Conservation (phyloP, 495 filamentous ascomycete genomes). For the Tuber umbilicatum region DNA sequence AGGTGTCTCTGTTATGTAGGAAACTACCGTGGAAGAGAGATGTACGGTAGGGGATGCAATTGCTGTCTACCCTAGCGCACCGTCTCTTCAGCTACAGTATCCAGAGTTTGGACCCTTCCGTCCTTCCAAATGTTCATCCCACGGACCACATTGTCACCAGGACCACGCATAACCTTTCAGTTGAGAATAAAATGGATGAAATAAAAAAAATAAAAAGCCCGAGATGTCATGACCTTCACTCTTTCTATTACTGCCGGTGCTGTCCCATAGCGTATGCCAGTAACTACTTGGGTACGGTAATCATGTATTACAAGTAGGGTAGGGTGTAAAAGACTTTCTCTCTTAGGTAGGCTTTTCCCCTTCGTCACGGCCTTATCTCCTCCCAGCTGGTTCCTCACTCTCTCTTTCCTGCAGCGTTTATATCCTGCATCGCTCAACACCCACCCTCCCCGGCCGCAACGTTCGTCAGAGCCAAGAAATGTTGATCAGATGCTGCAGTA, state of each 20-base stretch:
- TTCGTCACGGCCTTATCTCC: neutral
- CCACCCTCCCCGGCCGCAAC: no score
- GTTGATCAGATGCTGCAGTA: neutral
- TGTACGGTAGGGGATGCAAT: neutral
- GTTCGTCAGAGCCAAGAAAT: neutral
- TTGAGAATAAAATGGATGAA: neutral
- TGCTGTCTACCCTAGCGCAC: neutral
- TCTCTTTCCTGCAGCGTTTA: neutral
- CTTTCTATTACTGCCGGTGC: neutral
- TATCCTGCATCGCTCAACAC: neutral
- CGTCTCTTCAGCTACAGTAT: neutral
- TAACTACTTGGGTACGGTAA: neutral
- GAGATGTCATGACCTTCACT: neutral
- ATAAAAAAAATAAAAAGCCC: neutral
- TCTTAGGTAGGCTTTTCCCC: neutral
- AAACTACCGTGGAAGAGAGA: neutral
- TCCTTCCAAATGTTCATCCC: neutral
- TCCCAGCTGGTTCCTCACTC: neutral
- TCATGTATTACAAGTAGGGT: neutral
- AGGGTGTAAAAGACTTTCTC: neutral
- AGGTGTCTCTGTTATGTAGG: neutral
- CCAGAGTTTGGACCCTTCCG: neutral
- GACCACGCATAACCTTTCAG: neutral
- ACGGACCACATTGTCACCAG: neutral
- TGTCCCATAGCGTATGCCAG: neutral